Conservation (phyloP, 108 stramenopile genomes). For the Seminavis robusta region DNA sequence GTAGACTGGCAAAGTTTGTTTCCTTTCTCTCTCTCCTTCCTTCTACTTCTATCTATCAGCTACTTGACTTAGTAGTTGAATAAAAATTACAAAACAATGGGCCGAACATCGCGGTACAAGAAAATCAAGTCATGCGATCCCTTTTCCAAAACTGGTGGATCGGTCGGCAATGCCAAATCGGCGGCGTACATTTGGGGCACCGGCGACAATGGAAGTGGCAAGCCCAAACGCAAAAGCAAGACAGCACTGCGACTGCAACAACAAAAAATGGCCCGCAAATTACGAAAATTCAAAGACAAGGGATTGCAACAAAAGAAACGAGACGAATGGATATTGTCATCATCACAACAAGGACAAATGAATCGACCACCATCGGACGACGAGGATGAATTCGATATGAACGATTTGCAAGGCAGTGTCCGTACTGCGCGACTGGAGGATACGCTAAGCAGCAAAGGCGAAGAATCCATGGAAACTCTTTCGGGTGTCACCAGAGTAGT, state of each 20-base stretch:
- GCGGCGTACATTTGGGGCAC: slow-evolving; percentile 41
- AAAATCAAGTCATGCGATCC: slow-evolving; percentile 64
- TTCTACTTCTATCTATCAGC: no score
- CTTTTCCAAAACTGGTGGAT: slow-evolving; percentile 37
- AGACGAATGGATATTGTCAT: no score
- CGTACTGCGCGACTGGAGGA: background rate
- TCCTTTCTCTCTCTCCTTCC: no score
- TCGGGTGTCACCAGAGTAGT: slow-evolving; percentile 21
- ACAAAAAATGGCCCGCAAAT: background rate
- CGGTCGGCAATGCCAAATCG: no score
- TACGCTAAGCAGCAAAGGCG: slow-evolving; percentile 15
- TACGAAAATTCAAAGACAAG: slow-evolving; percentile 3
- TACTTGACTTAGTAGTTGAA: no score
- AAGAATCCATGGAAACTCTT: slow-evolving; percentile 2
- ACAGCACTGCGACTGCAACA: slow-evolving; percentile 25
- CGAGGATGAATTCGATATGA: slow-evolving; percentile 53
- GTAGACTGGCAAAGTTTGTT: no score
- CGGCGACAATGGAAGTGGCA: slow-evolving; percentile 41
- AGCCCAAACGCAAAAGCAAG: slow-evolving; percentile 41
- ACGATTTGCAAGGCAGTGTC: slow-evolving; percentile 43
- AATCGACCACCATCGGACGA: slow-evolving; percentile 35
- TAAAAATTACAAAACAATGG: slow-evolving; percentile 38
- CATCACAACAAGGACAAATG: no score
- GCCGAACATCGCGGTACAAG: slow-evolving; percentile 61
- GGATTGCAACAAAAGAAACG: background rate